Conservation (phyloP, 2,329 filamentous ascomycete genomes). For the Phyllosticta capitalensis region DNA sequence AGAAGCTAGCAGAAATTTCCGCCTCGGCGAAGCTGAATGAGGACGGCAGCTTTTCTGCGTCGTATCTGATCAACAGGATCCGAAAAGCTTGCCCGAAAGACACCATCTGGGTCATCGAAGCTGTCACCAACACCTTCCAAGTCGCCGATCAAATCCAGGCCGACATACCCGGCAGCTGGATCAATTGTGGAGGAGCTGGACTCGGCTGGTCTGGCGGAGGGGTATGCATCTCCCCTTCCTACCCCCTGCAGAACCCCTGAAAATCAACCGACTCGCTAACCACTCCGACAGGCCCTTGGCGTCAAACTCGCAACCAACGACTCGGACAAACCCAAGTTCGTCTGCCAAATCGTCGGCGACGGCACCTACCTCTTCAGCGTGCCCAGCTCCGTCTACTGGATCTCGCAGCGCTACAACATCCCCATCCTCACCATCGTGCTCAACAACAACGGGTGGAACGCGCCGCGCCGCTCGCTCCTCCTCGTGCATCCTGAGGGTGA, state of each 20-base stretch:
- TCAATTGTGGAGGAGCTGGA: conserved; percentile 73
- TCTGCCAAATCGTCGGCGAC: conserved; percentile 51
- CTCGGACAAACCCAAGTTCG: conserved; percentile 29
- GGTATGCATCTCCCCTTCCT: conserved; percentile 14
- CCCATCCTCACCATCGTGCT: conserved; percentile 57
- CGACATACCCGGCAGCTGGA: conserved; percentile 60
- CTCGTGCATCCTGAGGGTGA: conserved; percentile 57
- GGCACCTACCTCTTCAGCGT: conserved; percentile 59
- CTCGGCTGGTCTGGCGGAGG: conserved; percentile 72
- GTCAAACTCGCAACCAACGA: conserved; percentile 61
- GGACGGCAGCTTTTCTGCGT: conserved; percentile 53
- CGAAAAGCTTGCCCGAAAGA: conserved; percentile 50
- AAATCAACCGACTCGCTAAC: background rate
- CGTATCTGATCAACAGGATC: conserved; percentile 47
- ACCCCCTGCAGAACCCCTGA: background rate
- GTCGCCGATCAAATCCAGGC: conserved; percentile 64
- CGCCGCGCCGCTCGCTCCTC: conserved; percentile 50
- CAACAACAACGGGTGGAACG: conserved; percentile 65
- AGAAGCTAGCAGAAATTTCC: conserved; percentile 52
- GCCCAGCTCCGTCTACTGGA: conserved; percentile 60
- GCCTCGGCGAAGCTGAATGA: conserved; percentile 47
- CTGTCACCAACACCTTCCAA: conserved; percentile 60
- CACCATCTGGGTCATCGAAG: conserved; percentile 68
- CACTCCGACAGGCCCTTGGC: conserved; percentile 45
- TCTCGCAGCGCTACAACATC: conserved; percentile 55